Evolutionary conservation across 2,329 filamentous ascomycete genomes (phyloP).

Genomic region (Penicillium fuscoglaucum): DNA sequence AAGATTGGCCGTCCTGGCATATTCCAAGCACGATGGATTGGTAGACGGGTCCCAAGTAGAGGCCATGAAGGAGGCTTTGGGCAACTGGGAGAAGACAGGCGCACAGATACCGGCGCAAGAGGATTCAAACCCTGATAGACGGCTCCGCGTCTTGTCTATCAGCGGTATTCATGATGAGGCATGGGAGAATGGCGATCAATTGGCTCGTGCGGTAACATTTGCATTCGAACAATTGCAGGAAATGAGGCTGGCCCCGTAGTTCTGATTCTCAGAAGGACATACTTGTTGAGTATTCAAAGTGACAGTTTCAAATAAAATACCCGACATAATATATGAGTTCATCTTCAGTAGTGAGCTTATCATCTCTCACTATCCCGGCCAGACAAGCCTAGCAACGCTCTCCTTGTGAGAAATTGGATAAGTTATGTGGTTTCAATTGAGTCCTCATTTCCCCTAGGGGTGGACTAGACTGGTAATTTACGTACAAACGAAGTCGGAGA

Average conservation of each 20-base stretch:
- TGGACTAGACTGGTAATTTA: conserved; percentile 18
- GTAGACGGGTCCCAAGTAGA: conserved; percentile 42
- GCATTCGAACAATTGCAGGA: conserved; percentile 33
- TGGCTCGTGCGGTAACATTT: conserved; percentile 40
- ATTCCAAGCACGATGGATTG: conserved; percentile 44
- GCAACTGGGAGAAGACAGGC: conserved; percentile 44
- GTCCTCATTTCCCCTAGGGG: not conserved
- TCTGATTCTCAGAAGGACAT: not conserved
- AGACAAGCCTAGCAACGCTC: not conserved
- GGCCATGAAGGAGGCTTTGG: conserved; percentile 52
- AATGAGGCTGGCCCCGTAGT: conserved; percentile 23
- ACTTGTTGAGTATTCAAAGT: not conserved
- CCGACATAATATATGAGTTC: not conserved
- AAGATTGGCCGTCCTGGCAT: conserved; percentile 41
- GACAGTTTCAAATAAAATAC: not conserved
- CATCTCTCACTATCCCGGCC: not conserved
- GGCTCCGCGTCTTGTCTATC: conserved; percentile 42
- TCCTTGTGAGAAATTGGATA: not conserved
- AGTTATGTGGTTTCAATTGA: conserved; percentile 16
- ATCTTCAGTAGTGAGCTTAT: not conserved
- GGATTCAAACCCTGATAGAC: conserved; percentile 37
- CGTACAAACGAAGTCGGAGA: conserved; percentile 22
- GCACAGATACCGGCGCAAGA: conserved; percentile 11
- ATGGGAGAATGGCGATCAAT: conserved; percentile 43
- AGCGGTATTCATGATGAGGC: conserved; percentile 44